A percentile compares a stretch with the other conserved stretches of the same genome.
phyloP scores from a whole-genome alignment of 169 alveolate genomes.

The Plasmodium cynomolgi region DNA sequence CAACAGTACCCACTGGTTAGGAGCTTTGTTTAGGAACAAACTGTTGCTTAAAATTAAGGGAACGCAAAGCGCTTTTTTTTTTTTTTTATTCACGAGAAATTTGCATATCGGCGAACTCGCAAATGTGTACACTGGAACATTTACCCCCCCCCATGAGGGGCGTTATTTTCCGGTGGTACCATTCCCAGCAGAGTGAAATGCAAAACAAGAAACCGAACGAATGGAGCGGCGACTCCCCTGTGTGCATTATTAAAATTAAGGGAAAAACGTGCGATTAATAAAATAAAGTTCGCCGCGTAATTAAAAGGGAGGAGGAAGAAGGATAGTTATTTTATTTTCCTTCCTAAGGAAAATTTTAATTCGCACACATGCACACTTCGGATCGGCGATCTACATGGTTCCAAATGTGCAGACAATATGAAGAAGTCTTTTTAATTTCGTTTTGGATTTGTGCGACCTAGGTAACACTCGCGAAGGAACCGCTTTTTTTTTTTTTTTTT shows the following conservation, averaged over 20 bases:
- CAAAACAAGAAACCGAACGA: not conserved
- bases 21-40: not conserved
- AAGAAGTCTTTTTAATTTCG: not conserved
- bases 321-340: not conserved
- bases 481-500: not conserved
- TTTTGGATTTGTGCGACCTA: not conserved
- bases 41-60: not conserved
- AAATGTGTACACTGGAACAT: not conserved
- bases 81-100: not conserved
- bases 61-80: not conserved
- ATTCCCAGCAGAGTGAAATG: not conserved
- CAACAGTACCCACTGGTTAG: not conserved
- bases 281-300: not conserved
- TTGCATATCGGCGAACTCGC: not conserved
- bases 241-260: not conserved
- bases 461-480: not conserved
- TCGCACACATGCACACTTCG: not conserved
- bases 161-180: not conserved
- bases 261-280: not conserved
- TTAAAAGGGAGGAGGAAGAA: not conserved
- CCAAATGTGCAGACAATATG: not conserved
- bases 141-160: not conserved
- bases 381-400: not conserved
- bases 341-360: not conserved
- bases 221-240: not conserved